Evolutionary conservation across 108 stramenopile genomes (phyloP), one percentile per base, ranked within the genome.

Genomic region (Heterococcus sp.): DNA sequence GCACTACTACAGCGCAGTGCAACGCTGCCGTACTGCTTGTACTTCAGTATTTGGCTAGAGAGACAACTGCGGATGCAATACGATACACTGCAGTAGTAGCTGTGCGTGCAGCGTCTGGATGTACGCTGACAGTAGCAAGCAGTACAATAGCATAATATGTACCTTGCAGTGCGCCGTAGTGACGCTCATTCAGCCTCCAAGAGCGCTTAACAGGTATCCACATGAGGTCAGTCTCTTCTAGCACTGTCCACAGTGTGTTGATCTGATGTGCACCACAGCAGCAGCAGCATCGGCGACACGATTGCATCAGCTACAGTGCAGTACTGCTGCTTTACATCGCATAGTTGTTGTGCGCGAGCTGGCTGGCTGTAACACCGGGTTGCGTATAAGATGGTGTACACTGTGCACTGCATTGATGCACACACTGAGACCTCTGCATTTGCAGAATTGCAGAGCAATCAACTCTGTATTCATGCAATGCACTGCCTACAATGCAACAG

Each of bases 101-200:
- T 0, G 67, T 26, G 34, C 14, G 1, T 1, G 27, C n/a, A n/a
- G 27, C n/a, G 63, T 28, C 28, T 64, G n/a, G 69, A 3, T 3
- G 31, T 27, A 27, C 36, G 1, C 33, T 72, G n/a, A n/a, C n/a
- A n/a, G n/a, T n/a, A 58, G 46, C 46, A 21, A 58, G 46, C 46
- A 58, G 46, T 58, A 58, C 46, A 58, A 58, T 58, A 8, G 21
- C 46, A 21, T 58, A 21, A 58, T 21, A 21, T 21, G 8, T 21
- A 58, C 46, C 79, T 72, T 84, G 86, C 4, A 84, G 78, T 11
- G 74, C 86, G 63, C 76, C 78, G 75, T 83, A 82, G 40, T 87
- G 85, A 38, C 85, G 70, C 87, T 99, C 98, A 87, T 99, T 99
- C 66, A 99, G 92, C 37, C 94, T 87, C 93, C 93, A 97, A 37